Conservation (phyloP, 225 moss, liverwort and hornwort species). For the Climacium dendroides region DNA sequence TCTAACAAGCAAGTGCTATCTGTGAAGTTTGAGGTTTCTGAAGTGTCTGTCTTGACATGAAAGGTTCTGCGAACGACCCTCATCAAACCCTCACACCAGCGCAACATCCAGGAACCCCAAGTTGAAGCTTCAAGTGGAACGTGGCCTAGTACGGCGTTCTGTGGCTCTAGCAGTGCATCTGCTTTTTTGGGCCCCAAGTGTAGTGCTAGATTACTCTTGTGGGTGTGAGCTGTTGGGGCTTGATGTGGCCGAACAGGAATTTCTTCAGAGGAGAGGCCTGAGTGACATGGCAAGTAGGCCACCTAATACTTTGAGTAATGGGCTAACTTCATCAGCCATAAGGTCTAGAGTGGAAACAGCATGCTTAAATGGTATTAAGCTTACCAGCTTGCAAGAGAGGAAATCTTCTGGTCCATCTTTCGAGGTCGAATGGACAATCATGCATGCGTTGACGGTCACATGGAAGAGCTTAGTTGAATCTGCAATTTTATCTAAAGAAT, state of each 20-base stretch:
- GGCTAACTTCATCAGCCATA: not conserved
- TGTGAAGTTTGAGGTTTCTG: conserved; percentile 8
- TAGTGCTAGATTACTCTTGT: conserved; percentile 6
- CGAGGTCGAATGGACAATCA: conserved; percentile 2
- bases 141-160: conserved; percentile 46
- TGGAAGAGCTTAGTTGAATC: conserved; percentile 40
- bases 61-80: conserved; percentile 19
- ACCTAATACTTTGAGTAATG: not conserved
- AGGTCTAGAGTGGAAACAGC: not conserved
- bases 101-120: not conserved
- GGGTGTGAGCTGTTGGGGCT: not conserved
- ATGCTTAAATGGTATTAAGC: not conserved
- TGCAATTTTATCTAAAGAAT: conserved; percentile 26
- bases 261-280: not conserved
- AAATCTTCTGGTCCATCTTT: not conserved
- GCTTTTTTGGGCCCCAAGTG: conserved; percentile 24
- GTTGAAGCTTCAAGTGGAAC: conserved; percentile 43
- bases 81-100: not conserved
- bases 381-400: not conserved
- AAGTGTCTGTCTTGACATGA: conserved; percentile 1
- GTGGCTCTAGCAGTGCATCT: conserved; percentile 52
- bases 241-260: not conserved
- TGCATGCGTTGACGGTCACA: conserved; percentile 24
- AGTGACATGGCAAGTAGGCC: not conserved
- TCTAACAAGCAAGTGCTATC: not conserved